Evolutionary conservation across 1,139 yeast species (phyloP).

Genomic region (Casaregolazyma lundiana): DNA sequence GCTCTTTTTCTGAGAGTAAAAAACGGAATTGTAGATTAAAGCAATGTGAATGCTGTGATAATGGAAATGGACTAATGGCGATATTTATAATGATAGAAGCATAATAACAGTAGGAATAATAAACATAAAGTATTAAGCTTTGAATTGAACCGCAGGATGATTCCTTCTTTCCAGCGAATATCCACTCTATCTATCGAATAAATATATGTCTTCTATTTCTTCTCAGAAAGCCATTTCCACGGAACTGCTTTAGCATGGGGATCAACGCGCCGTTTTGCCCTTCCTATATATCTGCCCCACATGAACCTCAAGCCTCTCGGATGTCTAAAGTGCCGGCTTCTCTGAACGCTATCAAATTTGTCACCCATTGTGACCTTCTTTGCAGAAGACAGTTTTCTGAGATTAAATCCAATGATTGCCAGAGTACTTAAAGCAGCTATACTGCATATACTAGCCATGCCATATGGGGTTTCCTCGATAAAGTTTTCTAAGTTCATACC

Average conservation of each 20-base stretch:
- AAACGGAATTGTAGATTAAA: neutral
- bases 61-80: too few relatives aligned
- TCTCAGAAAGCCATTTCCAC: constrained; percentile 23
- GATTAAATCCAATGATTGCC: constrained; percentile 31
- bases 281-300: neutral
- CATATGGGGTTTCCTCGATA: constrained; percentile 69
- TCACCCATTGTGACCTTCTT: constrained; percentile 43
- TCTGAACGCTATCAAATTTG: constrained; percentile 2
- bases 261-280: neutral
- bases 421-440: constrained; percentile 36
- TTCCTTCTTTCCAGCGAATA: too few relatives aligned
- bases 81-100: too few relatives aligned
- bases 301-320: neutral
- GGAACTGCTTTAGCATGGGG: constrained; percentile 4
- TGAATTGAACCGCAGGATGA: too few relatives aligned
- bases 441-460: constrained; percentile 49
- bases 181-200: neutral
- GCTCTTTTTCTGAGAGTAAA: constrained; percentile 16
- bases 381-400: constrained; percentile 38
- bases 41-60: too few relatives aligned
- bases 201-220: constrained; percentile 10
- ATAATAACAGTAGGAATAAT: too few relatives aligned
- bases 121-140: too few relatives aligned
- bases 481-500: constrained; percentile 95
- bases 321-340: constrained; percentile 2